These are phyloP conservation scores for Fusarium fujikuroi DNA, from an alignment of 2,329 filamentous ascomycete genomes.

Conservation along the genomic window DNA sequence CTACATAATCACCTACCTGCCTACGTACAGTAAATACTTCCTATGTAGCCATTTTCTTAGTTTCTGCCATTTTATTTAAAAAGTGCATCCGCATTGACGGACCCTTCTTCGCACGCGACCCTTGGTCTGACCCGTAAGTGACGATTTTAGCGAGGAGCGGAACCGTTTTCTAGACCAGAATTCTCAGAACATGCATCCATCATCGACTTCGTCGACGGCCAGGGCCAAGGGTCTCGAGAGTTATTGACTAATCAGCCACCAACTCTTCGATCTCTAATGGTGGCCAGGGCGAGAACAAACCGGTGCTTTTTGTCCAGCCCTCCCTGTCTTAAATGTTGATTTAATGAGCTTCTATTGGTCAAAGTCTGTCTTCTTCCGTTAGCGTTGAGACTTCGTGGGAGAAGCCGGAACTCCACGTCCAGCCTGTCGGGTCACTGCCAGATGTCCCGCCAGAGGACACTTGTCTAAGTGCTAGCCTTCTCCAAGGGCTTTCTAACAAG, in stretches of 20 bases:
- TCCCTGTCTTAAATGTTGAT: constrained; percentile 32
- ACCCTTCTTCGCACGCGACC: constrained; percentile 31
- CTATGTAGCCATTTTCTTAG: no score
- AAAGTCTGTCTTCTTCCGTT: constrained; percentile 25
- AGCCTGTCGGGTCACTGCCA: constrained; percentile 48
- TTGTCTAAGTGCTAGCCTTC: constrained; percentile 7
- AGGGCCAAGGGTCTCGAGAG: constrained; percentile 29
- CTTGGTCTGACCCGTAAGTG: constrained; percentile 24
- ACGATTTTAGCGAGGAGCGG: constrained; percentile 35
- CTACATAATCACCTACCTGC: background rate
- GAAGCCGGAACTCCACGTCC: constrained; percentile 47
- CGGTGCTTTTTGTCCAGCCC: constrained; percentile 37
- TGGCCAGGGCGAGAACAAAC: constrained; percentile 49
- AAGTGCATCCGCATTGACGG: constrained; percentile 18
- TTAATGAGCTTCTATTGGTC: constrained; percentile 22
- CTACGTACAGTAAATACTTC: no score
- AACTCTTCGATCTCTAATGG: constrained; percentile 32
- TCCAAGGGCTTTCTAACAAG: background rate
- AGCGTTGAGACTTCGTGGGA: constrained; percentile 40
- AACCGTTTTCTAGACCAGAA: constrained; percentile 27
- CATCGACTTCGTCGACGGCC: constrained; percentile 1
- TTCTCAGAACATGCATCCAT: constrained; percentile 14
- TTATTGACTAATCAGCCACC: constrained; percentile 29
- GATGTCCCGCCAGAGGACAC: constrained; percentile 32
- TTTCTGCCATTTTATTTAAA: background rate